Evolutionary conservation across 1,139 yeast genomes (phyloP), one percentile per base, ranked within the genome.

Genomic region (Pichia sp.): DNA sequence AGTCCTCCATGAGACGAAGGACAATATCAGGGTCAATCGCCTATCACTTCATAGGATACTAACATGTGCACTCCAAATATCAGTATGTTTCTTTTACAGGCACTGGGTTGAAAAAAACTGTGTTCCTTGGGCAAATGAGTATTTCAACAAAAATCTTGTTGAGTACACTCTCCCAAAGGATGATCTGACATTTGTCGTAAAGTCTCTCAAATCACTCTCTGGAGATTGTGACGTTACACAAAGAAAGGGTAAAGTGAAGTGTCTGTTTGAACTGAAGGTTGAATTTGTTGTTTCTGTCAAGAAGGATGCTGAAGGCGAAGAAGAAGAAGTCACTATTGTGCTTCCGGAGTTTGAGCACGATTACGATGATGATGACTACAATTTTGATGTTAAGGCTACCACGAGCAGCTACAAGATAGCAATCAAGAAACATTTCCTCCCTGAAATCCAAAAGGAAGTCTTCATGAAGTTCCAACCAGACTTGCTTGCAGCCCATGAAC

Each of bases 101-200:
- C 91, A 82, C 64, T 82, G 93, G 91, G 78, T 82, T 29, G 86
- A 81, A 53, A 80, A 75, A 54, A 80, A 81, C 63, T 80, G 88
- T 49, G 67, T 81, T 37, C 78, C 84, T 38, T 82, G 91, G 91
- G 71, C 85, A 16, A 74, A 74, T 51, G 61, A 62, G 11, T 81
- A 80, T 53, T 65, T 82, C 44, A 59, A 66, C 27, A 57, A 62
- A 23, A 62, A 67, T 21, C 59, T 80, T 28, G 48, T 62, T 10
- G 53, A 63, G 37, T 58, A 72, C 24, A 16, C 39, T 1, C 41
- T 44, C 12, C 25, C 40, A 3, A 35, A 38, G 6, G 71, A 63
- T 10, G 59, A 53, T 4, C 58, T 60, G 41, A 55, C 50, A 21
- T 53, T 71, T 36, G 49, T 53, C 9, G 58, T 77, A 29, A 56